Evolutionary conservation across 2,329 filamentous ascomycete species (phyloP), one percentile per base, ranked within the genome.

Genomic region (Achaetomium macrosporum): DNA sequence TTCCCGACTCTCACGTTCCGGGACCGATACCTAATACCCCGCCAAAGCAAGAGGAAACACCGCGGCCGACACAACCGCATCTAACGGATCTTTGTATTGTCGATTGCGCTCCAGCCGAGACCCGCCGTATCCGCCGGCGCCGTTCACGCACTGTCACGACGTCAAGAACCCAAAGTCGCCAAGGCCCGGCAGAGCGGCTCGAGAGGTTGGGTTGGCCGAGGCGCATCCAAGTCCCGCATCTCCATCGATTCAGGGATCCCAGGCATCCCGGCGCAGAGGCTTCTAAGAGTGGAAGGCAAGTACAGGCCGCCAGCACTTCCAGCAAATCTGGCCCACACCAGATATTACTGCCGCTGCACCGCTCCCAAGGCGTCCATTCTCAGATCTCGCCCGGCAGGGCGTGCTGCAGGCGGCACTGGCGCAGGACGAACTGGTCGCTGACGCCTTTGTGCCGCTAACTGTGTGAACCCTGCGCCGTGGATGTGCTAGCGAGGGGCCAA

Each of bases 351-450:
- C 47, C 46, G 45, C 47, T 46, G 40, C 48, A 42, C 17, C 29
- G 43, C 41, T 40, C 42, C 43, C 47, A 40, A 35, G n/a, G 25
- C 4, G 4, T 25, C 25, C 25, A 25, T 63, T 51, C 65, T 47
- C 63, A 66, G 60, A 65, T 66, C 64, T 68, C 65, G 64, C 62
- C 50, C 57, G 11, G 11, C 11, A 37, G 59, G 60, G 59, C 59
- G 60, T 64, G 56, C 63, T 66, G 64, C 67, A 68, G 65, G 64
- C 64, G 63, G 66, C 65, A 63, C 63, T 64, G 63, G 65, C 63
- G 65, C 62, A 65, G 54, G 64, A 62, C 58, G 61, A 64, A 58
- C 56, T 60, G 59, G 43, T 31, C 54, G 13, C n/a, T 37, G 35
- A 8, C 7, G 50, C 45, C 39, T 46, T 51, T 17, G 47, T 57